Conservation (phyloP, 805 yeast species). For the Gaillardinia entomophila region DNA sequence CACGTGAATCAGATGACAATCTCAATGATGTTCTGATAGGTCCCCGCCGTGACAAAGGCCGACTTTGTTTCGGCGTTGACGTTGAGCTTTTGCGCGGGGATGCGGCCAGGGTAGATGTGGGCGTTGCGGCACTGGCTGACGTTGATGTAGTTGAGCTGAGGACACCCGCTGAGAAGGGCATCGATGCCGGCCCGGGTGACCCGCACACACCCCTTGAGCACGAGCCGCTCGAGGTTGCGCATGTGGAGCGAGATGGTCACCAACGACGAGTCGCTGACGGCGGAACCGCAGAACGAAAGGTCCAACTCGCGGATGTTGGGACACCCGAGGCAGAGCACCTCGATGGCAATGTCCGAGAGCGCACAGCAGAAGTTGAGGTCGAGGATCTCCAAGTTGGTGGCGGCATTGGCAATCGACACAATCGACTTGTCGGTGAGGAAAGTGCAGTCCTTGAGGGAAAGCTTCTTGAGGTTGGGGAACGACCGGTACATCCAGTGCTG, state of each 20-base stretch:
- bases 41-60: slow-evolving; percentile 53
- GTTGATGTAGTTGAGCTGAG: slow-evolving; percentile 47
- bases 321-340: slow-evolving; percentile 63
- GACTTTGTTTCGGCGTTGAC: slow-evolving; percentile 47
- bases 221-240: slow-evolving; percentile 41
- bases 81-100: slow-evolving; percentile 49
- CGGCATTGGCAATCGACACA: slow-evolving; percentile 54
- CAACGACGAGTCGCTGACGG: slow-evolving; percentile 68
- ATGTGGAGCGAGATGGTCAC: slow-evolving; percentile 54
- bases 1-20: slow-evolving; percentile 38
- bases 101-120: slow-evolving; percentile 55
- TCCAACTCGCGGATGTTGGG: slow-evolving; percentile 48
- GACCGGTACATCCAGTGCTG: slow-evolving; percentile 54
- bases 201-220: slow-evolving; percentile 64
- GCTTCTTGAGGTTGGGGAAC: slow-evolving; percentile 47
- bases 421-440: slow-evolving; percentile 64
- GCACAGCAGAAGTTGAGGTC: slow-evolving; percentile 75
- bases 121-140: slow-evolving; percentile 71
- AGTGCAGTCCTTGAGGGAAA: slow-evolving; percentile 67
- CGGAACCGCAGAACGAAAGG: slow-evolving; percentile 71
- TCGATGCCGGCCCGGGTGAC: slow-evolving; percentile 77
- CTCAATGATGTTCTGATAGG: slow-evolving; percentile 51
- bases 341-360: slow-evolving; percentile 61
- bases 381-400: slow-evolving; percentile 49
- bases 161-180: slow-evolving; percentile 52